phyloP scores from a whole-genome alignment of 495 filamentous ascomycete genomes.

The Chlorociboria aeruginascens region DNA sequence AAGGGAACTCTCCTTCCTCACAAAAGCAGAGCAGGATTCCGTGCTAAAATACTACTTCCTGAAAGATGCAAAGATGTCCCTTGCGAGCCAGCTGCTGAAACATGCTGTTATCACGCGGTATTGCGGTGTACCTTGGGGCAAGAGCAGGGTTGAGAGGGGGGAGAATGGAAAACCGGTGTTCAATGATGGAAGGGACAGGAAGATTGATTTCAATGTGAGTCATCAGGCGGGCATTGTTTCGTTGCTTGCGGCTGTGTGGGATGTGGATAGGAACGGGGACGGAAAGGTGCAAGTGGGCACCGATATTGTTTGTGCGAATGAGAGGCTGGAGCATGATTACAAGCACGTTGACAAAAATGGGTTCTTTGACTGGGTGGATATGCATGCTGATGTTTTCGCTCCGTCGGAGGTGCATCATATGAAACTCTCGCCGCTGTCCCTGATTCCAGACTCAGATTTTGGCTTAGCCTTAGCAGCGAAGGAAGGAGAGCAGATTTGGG shows the following conservation, averaged over 20 bases:
- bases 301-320: conserved; percentile 65
- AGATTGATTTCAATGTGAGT: conserved; percentile 74
- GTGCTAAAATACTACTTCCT: conserved; percentile 47
- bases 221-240: conserved; percentile 76
- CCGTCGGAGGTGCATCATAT: conserved; percentile 43
- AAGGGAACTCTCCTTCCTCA: conserved; percentile 45
- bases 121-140: conserved; percentile 52
- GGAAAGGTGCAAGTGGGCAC: conserved; percentile 38
- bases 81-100: conserved; percentile 72
- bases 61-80: conserved; percentile 52
- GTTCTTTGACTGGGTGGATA: conserved; percentile 59
- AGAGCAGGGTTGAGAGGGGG: conserved; percentile 47
- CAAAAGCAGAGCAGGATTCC: conserved; percentile 32
- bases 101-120: conserved; percentile 55
- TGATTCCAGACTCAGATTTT: background rate
- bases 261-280: background rate
- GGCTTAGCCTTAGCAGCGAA: background rate
- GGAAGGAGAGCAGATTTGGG: background rate
- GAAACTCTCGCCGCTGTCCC: conserved; percentile 21
- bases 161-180: conserved; percentile 55
- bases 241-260: conserved; percentile 33
- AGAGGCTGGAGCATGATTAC: conserved; percentile 41
- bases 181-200: conserved; percentile 19
- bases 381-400: conserved; percentile 71
- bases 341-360: conserved; percentile 25